phyloP scores from a whole-genome alignment of 139 green algal genomes.

The Micractinium conductrix region DNA sequence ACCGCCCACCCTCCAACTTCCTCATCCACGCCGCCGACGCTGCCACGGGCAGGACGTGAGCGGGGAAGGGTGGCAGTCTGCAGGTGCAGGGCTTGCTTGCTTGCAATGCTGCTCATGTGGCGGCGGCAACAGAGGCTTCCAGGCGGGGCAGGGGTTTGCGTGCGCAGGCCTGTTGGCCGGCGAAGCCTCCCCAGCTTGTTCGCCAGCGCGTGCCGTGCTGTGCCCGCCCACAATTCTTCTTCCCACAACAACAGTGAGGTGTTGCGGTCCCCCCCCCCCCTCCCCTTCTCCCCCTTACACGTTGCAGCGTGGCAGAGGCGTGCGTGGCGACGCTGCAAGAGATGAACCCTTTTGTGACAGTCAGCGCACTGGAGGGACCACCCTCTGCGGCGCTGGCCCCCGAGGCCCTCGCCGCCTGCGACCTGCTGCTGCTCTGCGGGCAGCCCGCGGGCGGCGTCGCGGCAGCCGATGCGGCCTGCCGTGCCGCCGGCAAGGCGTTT shows the following conservation, averaged over 20 bases:
- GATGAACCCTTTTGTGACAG: conserved; percentile 90
- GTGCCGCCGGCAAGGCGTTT: conserved; percentile 58
- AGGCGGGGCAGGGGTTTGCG: too few species aligned
- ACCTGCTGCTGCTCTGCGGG: conserved; percentile 66
- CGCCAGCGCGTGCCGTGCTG: too few species aligned
- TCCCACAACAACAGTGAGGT: too few species aligned
- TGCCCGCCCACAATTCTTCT: too few species aligned
- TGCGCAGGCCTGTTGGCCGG: too few species aligned
- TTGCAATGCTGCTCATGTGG: too few species aligned
- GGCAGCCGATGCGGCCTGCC: conserved; percentile 52
- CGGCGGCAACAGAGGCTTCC: too few species aligned
- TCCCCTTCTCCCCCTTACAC: not conserved
- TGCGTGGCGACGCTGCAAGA: conserved; percentile 70
- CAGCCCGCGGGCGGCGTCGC: conserved; percentile 27
- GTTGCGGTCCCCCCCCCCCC: not conserved
- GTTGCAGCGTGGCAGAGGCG: conserved; percentile 65
- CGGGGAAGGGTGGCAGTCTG: too few species aligned
- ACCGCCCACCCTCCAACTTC: conserved; percentile 68
- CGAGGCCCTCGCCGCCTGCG: conserved; percentile 30
- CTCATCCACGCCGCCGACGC: conserved; percentile 62
- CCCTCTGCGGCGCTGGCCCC: not conserved
- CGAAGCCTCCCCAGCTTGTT: too few species aligned
- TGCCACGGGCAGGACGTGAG: conserved; percentile 28
- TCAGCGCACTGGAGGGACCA: conserved; percentile 48
- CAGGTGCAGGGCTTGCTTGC: too few species aligned